Base-by-base conservation (phyloP, 2,329 filamentous ascomycete species). In the Calonectria multiphialidica region DNA sequence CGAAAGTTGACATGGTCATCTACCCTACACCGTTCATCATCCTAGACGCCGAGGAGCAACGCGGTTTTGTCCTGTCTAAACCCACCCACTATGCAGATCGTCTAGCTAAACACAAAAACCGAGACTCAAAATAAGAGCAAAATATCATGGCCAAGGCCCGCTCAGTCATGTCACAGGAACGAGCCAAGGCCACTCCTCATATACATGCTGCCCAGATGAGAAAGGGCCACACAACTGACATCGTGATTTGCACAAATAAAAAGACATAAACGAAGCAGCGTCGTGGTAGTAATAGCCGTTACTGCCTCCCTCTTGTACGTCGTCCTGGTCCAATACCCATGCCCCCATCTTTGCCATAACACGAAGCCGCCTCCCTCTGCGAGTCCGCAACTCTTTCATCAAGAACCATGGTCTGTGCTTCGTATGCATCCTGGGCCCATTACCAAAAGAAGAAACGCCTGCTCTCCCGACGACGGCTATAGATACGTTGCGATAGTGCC, bases 321-420 rank as follows among this genome's bases (percentile, higher is more conserved):
- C n/a, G 47, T 47, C 67, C 71, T 42, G 53, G 49, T 61, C 67
- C 55, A 72, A 70, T 72, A 40, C 67, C 67, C 21, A 35, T 64
- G 45, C 64, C 55, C 55, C 42, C 57, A 16, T 45, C 65, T 44
- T 67, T 67, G 37, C 49, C 33, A 59, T 63, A 59, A 64, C 45
- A 65, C 68, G 66, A 53, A 66, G 59, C 40, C 53, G 42, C 55
- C 44, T 28, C 44, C 30, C 28, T 42, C 65, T 35, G 49, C 55
- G 62, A 72, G 62, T 70, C 53, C 63, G 53, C 40, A 63, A 66
- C 71, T 72, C 68, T 62, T 64, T 69, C 63, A 70, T 44, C 65
- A 59, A 64, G 37, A 30, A 30, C 55, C 64, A 50, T 44, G 37
- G 45, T 67, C 63, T 67, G 53, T 53, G 66, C 49, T 42, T 72